Evolutionary conservation across 441 rosid genomes (phyloP).

Genomic region (Theobroma grandiflorum): DNA sequence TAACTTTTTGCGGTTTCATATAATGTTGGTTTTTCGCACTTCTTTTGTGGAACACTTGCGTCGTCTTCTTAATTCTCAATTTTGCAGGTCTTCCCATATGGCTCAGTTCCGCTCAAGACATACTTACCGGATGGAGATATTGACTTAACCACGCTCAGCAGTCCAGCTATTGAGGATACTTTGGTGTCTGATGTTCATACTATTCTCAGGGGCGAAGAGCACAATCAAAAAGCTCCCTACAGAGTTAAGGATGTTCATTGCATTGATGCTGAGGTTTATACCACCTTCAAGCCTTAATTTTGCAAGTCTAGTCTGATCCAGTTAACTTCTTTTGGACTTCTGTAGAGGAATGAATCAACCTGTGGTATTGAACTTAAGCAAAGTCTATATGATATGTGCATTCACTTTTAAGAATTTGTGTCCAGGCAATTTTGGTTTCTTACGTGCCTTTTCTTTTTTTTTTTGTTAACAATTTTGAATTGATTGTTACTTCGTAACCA

Average conservation of each 20-base stretch:
- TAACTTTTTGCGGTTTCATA: not conserved
- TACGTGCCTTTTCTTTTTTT: not conserved
- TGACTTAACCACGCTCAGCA: slow-evolving; percentile 73
- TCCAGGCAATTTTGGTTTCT: not conserved
- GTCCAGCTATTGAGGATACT: slow-evolving; percentile 63
- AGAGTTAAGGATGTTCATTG: slow-evolving; percentile 67
- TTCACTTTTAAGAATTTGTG: not conserved
- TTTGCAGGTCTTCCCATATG: slow-evolving; percentile 77
- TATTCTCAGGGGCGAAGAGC: slow-evolving; percentile 57
- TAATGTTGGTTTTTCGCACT: not conserved
- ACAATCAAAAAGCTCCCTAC: slow-evolving; percentile 43
- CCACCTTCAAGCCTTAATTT: not conserved
- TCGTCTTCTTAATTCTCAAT: slow-evolving; percentile 21
- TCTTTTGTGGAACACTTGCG: too few species aligned
- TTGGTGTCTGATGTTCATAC: slow-evolving; percentile 54
- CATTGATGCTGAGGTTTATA: slow-evolving; percentile 80
- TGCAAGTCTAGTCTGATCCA: slow-evolving; percentile 9
- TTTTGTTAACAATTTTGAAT: not conserved
- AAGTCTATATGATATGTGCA: too few species aligned
- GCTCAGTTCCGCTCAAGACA: slow-evolving; percentile 87
- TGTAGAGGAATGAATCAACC: too few species aligned
- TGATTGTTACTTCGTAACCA: not conserved
- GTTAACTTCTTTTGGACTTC: not conserved
- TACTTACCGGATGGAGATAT: slow-evolving; percentile 97
- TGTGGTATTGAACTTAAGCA: too few species aligned